phyloP scores from a whole-genome alignment of 2,329 filamentous ascomycete species.

The Alternaria solani region DNA sequence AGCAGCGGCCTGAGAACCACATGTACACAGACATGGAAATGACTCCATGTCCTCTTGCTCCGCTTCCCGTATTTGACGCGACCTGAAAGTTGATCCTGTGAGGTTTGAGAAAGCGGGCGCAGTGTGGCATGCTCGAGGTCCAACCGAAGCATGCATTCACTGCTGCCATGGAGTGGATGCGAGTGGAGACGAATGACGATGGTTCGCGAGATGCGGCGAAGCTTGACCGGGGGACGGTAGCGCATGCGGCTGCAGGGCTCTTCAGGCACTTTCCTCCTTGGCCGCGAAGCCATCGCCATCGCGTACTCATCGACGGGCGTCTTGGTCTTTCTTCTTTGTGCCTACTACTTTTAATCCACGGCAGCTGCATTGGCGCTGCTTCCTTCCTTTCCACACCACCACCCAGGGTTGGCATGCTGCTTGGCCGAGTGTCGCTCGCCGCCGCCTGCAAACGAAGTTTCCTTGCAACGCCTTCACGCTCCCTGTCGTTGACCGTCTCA shows the following conservation, averaged over 20 bases:
- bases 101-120: not conserved
- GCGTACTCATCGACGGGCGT: slow-evolving; percentile 8
- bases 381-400: slow-evolving; percentile 5
- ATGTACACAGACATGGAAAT: not conserved
- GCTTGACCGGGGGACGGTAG: slow-evolving; percentile 11
- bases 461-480: slow-evolving; percentile 22
- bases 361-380: slow-evolving; percentile 13
- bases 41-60: not conserved
- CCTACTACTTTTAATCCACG: slow-evolving; percentile 8
- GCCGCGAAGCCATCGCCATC: slow-evolving; percentile 3
- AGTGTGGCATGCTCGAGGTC: not conserved
- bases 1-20: not conserved
- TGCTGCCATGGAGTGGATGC: not conserved
- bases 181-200: slow-evolving; percentile 11
- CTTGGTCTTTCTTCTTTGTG: slow-evolving; percentile 9
- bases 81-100: too few relatives aligned
- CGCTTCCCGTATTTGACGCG: not conserved
- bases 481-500: slow-evolving; percentile 14
- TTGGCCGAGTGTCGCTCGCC: slow-evolving; percentile 41
- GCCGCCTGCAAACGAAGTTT: slow-evolving; percentile 43
- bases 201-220: slow-evolving; percentile 16
- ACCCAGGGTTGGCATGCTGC: slow-evolving; percentile 34
- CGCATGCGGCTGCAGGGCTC: slow-evolving; percentile 30
- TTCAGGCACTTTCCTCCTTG: slow-evolving; percentile 17
- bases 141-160: not conserved